Percentiles rank a stretch among this genome's conserved stretches.
Evolutionary conservation across 2,329 filamentous ascomycete species (phyloP).

Genomic region (Diaporthe aspalathi): DNA sequence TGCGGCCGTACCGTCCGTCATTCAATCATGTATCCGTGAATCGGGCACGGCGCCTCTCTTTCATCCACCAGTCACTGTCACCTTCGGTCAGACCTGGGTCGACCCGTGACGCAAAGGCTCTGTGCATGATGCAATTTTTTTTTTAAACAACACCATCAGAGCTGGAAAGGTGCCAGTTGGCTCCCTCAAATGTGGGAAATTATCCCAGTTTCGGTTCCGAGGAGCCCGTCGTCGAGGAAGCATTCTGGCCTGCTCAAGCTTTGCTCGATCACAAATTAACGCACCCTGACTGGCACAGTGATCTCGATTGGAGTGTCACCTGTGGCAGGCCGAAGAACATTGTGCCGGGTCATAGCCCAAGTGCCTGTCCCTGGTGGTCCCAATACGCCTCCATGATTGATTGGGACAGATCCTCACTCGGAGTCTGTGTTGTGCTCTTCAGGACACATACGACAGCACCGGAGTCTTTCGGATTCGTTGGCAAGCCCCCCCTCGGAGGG

Average conservation of each 20-base stretch:
- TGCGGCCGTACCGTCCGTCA: neutral
- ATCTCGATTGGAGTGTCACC: neutral
- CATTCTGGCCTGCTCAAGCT: neutral
- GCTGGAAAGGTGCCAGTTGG: neutral
- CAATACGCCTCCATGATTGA: neutral
- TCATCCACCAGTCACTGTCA: neutral
- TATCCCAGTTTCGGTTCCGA: neutral
- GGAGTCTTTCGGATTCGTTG: neutral
- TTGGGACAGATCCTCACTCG: neutral
- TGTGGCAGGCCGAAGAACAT: too few species aligned
- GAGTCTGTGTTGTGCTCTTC: neutral
- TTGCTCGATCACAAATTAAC: neutral
- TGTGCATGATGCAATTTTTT: neutral
- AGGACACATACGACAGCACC: neutral
- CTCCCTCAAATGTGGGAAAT: neutral
- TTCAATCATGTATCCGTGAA: slow-evolving; percentile 2
- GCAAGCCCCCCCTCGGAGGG: neutral
- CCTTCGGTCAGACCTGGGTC: neutral
- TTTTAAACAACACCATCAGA: neutral
- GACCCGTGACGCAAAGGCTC: neutral
- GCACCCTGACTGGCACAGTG: too few species aligned
- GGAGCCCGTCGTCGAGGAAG: too few species aligned
- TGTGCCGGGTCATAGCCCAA: neutral
- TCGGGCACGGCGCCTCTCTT: neutral
- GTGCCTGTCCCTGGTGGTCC: neutral